phyloP scores from a whole-genome alignment of 2,329 filamentous ascomycete species.

The Trichoderma afroharzianum region DNA sequence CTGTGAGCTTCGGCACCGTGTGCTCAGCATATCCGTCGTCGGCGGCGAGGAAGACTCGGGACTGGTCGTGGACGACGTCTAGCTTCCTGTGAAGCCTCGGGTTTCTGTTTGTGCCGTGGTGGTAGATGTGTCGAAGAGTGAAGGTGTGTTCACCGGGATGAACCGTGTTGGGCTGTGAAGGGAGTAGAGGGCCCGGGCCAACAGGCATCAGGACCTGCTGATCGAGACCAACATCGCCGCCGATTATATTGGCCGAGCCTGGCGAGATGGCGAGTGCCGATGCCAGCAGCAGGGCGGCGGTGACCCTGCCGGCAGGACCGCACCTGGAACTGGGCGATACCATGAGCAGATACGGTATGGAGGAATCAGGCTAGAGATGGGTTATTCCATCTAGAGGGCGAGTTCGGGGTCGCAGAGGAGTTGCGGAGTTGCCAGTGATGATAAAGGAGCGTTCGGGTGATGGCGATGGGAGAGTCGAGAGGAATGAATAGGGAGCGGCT shows the following conservation, averaged over 20 bases:
- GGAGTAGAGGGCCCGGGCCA: slow-evolving; percentile 35
- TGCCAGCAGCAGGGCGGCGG: slow-evolving; percentile 60
- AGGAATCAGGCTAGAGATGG: not conserved
- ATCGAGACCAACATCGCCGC: slow-evolving; percentile 32
- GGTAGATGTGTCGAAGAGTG: slow-evolving; percentile 83
- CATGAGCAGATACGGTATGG: not conserved
- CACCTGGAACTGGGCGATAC: slow-evolving; percentile 32
- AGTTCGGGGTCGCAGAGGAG: not conserved
- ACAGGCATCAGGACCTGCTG: slow-evolving; percentile 44
- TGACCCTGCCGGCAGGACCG: slow-evolving; percentile 59
- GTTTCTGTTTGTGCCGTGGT: slow-evolving; percentile 79
- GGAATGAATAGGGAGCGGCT: not conserved
- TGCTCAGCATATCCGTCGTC: slow-evolving; percentile 55
- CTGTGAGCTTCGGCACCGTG: slow-evolving; percentile 51
- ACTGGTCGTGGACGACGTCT: slow-evolving; percentile 60
- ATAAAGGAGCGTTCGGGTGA: not conserved
- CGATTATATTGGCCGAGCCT: slow-evolving; percentile 37
- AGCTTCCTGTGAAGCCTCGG: slow-evolving; percentile 72
- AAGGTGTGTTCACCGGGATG: slow-evolving; percentile 55
- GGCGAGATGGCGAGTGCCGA: slow-evolving; percentile 58
- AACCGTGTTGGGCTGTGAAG: slow-evolving; percentile 42
- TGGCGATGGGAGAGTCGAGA: not conserved
- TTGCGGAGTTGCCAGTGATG: not conserved
- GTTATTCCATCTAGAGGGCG: slow-evolving; percentile 12
- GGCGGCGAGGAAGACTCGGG: slow-evolving; percentile 56